phyloP scores from a whole-genome alignment of 371 early-diverging fungal genomes.

The Coemansia sp. region DNA sequence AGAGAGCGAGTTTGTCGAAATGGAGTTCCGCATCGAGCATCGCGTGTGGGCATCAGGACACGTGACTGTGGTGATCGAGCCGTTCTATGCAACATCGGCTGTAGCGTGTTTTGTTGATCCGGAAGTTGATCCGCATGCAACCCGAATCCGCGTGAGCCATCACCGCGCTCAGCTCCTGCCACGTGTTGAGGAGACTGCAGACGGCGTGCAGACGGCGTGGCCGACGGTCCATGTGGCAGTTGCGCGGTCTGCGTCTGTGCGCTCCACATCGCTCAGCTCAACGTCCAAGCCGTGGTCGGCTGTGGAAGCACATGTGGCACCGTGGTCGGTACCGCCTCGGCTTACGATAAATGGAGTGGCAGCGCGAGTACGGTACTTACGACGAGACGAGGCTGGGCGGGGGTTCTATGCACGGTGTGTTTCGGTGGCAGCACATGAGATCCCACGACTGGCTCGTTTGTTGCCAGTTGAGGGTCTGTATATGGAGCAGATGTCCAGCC shows the following conservation, averaged over 20 bases:
- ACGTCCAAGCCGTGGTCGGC: constrained; percentile 2
- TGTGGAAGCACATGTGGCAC: constrained; percentile 1
- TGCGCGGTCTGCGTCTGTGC: background rate
- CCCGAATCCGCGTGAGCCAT: constrained; percentile 40
- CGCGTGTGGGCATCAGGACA: constrained; percentile 41
- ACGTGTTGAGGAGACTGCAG: constrained; percentile 13
- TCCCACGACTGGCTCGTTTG: constrained; percentile 6
- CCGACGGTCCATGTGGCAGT: constrained; percentile 26
- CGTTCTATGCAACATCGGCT: constrained; percentile 15
- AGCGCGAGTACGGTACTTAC: constrained; percentile 39
- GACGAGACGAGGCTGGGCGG: constrained; percentile 21
- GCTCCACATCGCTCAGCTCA: too few relatives aligned
- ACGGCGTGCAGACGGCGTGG: constrained; percentile 28
- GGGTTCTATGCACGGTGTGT: constrained; percentile 37
- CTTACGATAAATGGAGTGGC: constrained; percentile 23
- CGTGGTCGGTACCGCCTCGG: constrained; percentile 47
- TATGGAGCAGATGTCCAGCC: constrained; percentile 17
- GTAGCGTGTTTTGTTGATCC: constrained; percentile 49
- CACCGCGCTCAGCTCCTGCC: constrained; percentile 29
- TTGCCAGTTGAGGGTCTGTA: constrained; percentile 3
- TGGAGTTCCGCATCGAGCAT: constrained; percentile 45
- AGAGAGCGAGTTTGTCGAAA: constrained; percentile 14
- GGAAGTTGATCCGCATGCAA: constrained; percentile 44
- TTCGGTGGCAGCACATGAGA: constrained; percentile 22
- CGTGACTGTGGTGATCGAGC: constrained; percentile 16